Evolutionary conservation across 2,329 filamentous ascomycete species (phyloP), one percentile per base, ranked within the genome.

Genomic region (Pseudogymnoascus sp.): DNA sequence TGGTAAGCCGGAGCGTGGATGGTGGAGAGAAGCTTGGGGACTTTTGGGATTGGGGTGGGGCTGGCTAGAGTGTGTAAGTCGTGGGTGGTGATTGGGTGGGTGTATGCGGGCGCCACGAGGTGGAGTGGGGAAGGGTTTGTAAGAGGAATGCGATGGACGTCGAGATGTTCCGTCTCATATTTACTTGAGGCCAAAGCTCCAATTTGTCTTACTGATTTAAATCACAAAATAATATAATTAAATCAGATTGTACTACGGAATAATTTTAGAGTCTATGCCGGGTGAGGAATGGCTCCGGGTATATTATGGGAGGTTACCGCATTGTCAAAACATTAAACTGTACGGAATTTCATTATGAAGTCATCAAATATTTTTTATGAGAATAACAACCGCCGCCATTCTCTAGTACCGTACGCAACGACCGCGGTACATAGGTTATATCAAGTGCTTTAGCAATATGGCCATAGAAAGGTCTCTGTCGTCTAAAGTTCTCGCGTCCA

Each of bases 281-380:
- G 28, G 28, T 2, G 28, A 22, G 28, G 31, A 56, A 33, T 19
- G 8, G 16, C 14, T 19, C 10, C 5, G n/a, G 10, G n/a, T 10
- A 33, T 33, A 14, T 19, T 56, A 22, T 33, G 28, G 2, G 10
- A 10, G 28, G 10, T 56, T 56, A 33, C 28, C 50, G 50, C 50
- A 56, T 56, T 22, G 28, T 12, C 28, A 56, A 19, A 7, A 33
- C 16, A 56, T 33, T 33, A 33, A 19, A 56, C 1, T 31, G 8
- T 10, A 56, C 2, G 28, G 50, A 33, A 19, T 56, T 33, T 33
- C 16, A 35, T 56, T 56, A 56, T 56, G 50, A 56, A 56, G 50
- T 56, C 50, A 56, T 56, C 50, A 56, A 56, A 56, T 56, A 56
- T 56, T 56, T 56, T 56, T 56, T 56, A 56, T 56, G 28, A 56